Percentiles rank a stretch among this genome's conserved stretches.
These are phyloP conservation scores for Zalaria obscura DNA, from an alignment of 2,329 filamentous ascomycete species.

Conservation along the genomic window DNA sequence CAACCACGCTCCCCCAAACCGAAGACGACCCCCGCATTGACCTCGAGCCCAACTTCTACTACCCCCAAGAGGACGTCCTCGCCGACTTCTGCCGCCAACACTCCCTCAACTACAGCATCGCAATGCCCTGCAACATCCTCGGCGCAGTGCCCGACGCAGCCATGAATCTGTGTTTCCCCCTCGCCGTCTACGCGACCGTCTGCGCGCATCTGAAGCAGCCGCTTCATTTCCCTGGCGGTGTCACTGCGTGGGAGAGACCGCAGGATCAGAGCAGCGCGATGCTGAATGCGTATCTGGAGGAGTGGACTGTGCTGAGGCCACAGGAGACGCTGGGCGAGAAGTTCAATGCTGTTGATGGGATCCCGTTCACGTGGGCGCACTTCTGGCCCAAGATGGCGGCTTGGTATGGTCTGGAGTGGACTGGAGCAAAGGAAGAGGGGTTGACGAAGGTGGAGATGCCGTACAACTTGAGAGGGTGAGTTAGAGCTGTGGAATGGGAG, in stretches of 20 bases:
- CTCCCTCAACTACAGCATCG: conserved; percentile 29
- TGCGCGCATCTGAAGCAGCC: conserved; percentile 25
- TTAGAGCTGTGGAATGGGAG: background rate
- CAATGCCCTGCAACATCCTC: conserved; percentile 33
- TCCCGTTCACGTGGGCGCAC: conserved; percentile 31
- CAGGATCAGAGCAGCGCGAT: conserved; percentile 28
- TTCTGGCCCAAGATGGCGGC: conserved; percentile 33
- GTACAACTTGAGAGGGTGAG: background rate
- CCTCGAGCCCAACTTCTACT: conserved; percentile 41
- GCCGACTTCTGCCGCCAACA: conserved; percentile 26
- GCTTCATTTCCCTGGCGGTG: conserved; percentile 31
- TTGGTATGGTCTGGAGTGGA: conserved; percentile 26
- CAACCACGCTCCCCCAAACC: conserved; percentile 26
- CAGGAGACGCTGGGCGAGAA: conserved; percentile 15
- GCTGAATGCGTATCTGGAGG: conserved; percentile 34
- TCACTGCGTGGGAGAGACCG: conserved; percentile 29
- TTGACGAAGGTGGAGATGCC: conserved; percentile 1
- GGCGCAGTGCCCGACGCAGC: conserved; percentile 34
- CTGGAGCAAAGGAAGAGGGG: conserved; percentile 1
- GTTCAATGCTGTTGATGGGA: conserved; percentile 36
- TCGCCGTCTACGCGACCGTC: conserved; percentile 37
- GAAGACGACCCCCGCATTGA: conserved; percentile 31
- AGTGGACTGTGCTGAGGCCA: conserved; percentile 33
- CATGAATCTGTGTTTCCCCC: conserved; percentile 35
- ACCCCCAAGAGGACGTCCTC: conserved; percentile 37